Evolutionary conservation across 805 yeast species (phyloP).

Genomic region (Lachancea thermotolerans): DNA sequence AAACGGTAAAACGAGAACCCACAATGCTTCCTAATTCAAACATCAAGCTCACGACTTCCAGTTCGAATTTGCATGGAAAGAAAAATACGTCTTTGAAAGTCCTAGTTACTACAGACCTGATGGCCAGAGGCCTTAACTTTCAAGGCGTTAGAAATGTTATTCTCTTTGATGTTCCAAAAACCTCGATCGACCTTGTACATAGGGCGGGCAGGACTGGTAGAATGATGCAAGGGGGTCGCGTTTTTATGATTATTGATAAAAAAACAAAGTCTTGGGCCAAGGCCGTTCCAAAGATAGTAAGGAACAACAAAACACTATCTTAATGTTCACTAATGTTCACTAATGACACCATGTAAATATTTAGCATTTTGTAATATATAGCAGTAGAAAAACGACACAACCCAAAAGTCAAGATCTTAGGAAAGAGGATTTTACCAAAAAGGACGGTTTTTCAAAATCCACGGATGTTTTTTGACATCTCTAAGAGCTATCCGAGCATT

Average conservation of each 20-base stretch:
- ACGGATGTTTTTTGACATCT: constrained; percentile 69
- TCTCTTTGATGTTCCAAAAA: constrained; percentile 77
- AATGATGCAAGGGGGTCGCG: constrained; percentile 84
- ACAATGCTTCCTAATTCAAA: constrained; percentile 7
- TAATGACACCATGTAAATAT: not conserved
- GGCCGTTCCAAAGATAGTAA: constrained; percentile 66
- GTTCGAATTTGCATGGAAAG: constrained; percentile 23
- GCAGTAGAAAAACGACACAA: not conserved
- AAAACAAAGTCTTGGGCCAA: constrained; percentile 70
- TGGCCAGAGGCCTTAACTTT: constrained; percentile 88
- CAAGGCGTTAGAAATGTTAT: constrained; percentile 73
- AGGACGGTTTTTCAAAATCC: constrained; percentile 64
- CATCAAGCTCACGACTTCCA: constrained; percentile 3
- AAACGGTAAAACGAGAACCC: not conserved
- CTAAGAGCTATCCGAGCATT: constrained; percentile 52
- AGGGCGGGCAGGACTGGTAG: constrained; percentile 93
- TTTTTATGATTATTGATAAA: constrained; percentile 67
- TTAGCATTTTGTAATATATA: not conserved
- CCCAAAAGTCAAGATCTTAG: not conserved
- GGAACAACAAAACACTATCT: constrained; percentile 38
- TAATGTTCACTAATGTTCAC: constrained; percentile 10
- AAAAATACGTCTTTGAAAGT: constrained; percentile 45
- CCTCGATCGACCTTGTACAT: constrained; percentile 81
- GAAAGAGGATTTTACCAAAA: constrained; percentile 42
- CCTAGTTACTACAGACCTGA: constrained; percentile 78